These are phyloP conservation scores for Phaeotremella skinneri DNA, from an alignment of 768 basidiomycete species.

Conservation along the genomic window DNA sequence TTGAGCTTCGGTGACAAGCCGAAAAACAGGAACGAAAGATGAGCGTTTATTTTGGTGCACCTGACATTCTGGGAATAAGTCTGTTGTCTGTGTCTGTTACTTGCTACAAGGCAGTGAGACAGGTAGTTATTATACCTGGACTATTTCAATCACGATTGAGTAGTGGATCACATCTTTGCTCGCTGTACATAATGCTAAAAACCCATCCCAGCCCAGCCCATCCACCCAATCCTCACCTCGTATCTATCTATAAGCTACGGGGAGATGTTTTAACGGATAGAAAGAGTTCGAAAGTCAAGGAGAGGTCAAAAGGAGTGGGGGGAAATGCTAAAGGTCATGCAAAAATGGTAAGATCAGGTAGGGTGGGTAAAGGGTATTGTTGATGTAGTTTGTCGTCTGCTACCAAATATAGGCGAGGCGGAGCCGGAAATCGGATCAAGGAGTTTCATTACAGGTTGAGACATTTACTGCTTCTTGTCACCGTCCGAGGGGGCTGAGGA, in stretches of 20 bases:
- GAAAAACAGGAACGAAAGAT: no score
- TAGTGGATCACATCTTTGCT: neutral
- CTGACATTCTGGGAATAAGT: no score
- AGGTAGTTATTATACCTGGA: no score
- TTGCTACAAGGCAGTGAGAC: no score
- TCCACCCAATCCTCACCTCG: neutral
- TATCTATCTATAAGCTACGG: no score
- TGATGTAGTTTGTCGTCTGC: neutral
- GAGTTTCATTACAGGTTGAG: slow-evolving; percentile 4
- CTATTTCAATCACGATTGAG: neutral
- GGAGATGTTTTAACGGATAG: no score
- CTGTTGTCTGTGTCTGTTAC: no score
- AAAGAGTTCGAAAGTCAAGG: neutral
- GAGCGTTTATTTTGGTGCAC: no score
- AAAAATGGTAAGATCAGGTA: neutral
- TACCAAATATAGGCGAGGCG: no score
- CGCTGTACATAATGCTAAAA: neutral
- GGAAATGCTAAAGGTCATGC: slow-evolving; percentile 1
- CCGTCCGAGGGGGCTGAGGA: slow-evolving; percentile 24
- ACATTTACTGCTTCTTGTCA: slow-evolving; percentile 41
- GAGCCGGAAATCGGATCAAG: neutral
- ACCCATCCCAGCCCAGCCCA: neutral
- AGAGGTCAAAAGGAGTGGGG: neutral
- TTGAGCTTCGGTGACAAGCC: no score
- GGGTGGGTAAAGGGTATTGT: neutral